Percentiles rank a stretch among this genome's conserved stretches.
These are phyloP conservation scores for Escovopsis weberi DNA, from an alignment of 2,329 filamentous ascomycete genomes.

Conservation along the genomic window DNA sequence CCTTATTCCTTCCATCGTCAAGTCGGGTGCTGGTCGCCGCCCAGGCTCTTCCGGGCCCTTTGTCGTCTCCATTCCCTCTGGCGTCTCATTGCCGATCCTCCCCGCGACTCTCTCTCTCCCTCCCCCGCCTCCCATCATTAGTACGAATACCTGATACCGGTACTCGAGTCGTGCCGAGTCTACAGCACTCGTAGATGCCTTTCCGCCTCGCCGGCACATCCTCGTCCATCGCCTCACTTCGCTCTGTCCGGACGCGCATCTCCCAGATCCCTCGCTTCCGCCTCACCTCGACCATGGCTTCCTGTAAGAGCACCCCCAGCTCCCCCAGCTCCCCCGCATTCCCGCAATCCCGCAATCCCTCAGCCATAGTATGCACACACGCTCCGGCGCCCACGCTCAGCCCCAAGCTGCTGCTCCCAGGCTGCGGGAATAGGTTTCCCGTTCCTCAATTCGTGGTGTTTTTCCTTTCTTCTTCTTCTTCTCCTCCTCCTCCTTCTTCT, in stretches of 20 bases:
- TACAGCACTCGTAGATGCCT: conserved; percentile 1
- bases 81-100: background rate
- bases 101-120: too few relatives aligned
- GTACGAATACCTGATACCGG: too few relatives aligned
- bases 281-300: conserved; percentile 10
- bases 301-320: conserved; percentile 5
- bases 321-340: background rate
- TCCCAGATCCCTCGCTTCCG: background rate
- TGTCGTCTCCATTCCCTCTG: background rate
- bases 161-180: too few relatives aligned
- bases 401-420: too few relatives aligned
- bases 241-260: background rate
- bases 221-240: conserved; percentile 1
- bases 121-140: too few relatives aligned
- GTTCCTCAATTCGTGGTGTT: too few relatives aligned
- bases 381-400: too few relatives aligned
- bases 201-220: conserved; percentile 6
- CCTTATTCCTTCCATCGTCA: background rate
- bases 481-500: too few relatives aligned
- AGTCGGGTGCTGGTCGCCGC: background rate
- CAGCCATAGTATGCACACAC: too few relatives aligned
- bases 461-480: too few relatives aligned
- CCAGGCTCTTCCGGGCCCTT: background rate
- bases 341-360: background rate
- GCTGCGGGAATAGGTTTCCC: too few relatives aligned